Evolutionary conservation across 805 yeast genomes (phyloP).

Genomic region (Metschnikowia henanensis): DNA sequence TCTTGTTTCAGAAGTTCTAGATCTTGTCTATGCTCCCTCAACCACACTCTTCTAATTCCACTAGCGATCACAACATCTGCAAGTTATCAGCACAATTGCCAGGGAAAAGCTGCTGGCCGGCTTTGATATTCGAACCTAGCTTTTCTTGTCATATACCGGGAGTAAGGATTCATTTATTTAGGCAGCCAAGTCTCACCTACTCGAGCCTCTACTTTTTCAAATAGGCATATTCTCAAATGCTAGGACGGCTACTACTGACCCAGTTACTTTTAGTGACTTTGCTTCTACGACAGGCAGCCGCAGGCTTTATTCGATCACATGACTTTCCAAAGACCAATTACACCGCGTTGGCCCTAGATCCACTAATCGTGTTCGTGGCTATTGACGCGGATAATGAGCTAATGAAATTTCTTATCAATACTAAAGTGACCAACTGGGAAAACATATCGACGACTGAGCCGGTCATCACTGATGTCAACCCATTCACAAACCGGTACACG

Average conservation of each 20-base stretch:
- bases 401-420: constrained; percentile 36
- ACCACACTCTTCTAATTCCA: too few species aligned
- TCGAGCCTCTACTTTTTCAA: too few species aligned
- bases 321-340: constrained; percentile 14
- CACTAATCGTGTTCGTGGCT: constrained; percentile 35
- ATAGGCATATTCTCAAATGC: not conserved
- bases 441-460: constrained; percentile 10
- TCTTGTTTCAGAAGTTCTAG: too few species aligned
- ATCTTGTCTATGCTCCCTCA: too few species aligned
- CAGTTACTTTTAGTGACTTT: constrained; percentile 11
- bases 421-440: constrained; percentile 23
- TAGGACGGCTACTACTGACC: not conserved
- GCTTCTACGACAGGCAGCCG: constrained; percentile 11
- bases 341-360: constrained; percentile 9
- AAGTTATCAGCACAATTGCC: too few species aligned
- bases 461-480: constrained; percentile 44
- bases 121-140: too few species aligned
- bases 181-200: too few species aligned
- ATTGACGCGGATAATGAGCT: constrained; percentile 29
- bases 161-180: too few species aligned
- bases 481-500: constrained; percentile 46
- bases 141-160: too few species aligned
- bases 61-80: too few species aligned
- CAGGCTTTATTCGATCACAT: constrained; percentile 27
- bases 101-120: too few species aligned